Conservation (phyloP, 2,329 filamentous ascomycete species). For the Elsinoe ampelina region DNA sequence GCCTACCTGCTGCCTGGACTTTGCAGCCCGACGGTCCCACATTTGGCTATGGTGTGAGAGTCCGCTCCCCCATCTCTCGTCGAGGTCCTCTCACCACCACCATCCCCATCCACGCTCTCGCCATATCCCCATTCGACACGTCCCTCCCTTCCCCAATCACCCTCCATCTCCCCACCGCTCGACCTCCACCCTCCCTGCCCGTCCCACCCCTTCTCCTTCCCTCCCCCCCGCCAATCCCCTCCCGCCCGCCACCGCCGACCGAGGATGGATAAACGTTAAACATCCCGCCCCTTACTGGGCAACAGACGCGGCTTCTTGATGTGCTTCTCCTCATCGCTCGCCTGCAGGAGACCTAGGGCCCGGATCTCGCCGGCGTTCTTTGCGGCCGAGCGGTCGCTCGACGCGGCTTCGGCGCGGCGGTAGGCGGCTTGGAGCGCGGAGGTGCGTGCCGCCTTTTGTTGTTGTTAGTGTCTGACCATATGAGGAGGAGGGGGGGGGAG, state of each 20-base stretch:
- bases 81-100: too few relatives aligned
- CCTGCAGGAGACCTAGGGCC: constrained; percentile 68
- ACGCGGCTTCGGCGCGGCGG: constrained; percentile 61
- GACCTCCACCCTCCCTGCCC: background rate
- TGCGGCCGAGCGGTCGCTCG: constrained; percentile 67
- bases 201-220: background rate
- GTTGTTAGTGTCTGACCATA: background rate
- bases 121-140: background rate
- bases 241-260: too few relatives aligned
- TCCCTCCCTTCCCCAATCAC: background rate
- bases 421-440: constrained; percentile 74
- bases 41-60: background rate
- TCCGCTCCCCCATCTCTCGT: background rate
- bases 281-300: constrained; percentile 21
- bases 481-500: background rate
- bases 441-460: constrained; percentile 62
- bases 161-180: background rate
- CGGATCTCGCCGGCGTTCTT: constrained; percentile 80
- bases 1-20: background rate
- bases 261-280: background rate
- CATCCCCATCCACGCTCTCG: background rate
- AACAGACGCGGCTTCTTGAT: constrained; percentile 36
- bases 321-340: constrained; percentile 64
- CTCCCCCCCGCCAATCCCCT: background rate
- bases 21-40: background rate